Percentiles rank a stretch among this genome's conserved stretches.
Conservation (phyloP, 352 stramenopile genomes). For the Pythium utonaiense region DNA sequence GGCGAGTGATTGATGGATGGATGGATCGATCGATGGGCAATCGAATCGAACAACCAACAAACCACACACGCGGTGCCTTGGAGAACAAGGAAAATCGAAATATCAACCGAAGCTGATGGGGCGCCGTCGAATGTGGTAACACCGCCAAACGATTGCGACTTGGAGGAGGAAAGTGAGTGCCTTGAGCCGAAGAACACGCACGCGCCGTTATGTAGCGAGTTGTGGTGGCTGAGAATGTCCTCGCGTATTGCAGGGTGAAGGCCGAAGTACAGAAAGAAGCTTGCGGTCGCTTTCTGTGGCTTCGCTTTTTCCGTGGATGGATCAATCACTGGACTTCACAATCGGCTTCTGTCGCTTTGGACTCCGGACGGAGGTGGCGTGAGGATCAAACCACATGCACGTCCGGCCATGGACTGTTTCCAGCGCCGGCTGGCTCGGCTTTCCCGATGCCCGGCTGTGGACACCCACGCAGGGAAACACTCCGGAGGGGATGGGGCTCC, state of each 20-base stretch:
- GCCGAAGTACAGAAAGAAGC: constrained; percentile 23
- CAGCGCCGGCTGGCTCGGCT: background rate
- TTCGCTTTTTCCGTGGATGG: constrained; percentile 1
- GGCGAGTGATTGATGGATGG: background rate
- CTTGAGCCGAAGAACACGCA: constrained; percentile 8
- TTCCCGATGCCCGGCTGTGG: constrained; percentile 2
- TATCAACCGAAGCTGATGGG: constrained; percentile 19
- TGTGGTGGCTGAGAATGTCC: background rate
- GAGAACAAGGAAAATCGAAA: constrained; percentile 18
- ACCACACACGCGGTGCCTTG: constrained; percentile 1
- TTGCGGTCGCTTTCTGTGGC: constrained; percentile 17
- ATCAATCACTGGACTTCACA: constrained; percentile 1
- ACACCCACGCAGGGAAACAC: background rate
- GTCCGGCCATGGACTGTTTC: background rate
- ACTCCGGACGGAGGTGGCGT: background rate
- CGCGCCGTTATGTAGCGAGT: constrained; percentile 5
- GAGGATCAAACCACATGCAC: background rate
- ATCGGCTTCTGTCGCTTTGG: constrained; percentile 2
- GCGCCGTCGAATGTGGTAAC: background rate
- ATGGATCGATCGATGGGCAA: no score
- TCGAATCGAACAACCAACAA: background rate
- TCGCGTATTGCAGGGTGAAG: constrained; percentile 7
- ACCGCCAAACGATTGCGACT: background rate
- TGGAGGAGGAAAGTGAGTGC: background rate
- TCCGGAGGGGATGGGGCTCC: background rate